Conservation (phyloP, 2,329 filamentous ascomycete species). For the Stemphylium beticola region DNA sequence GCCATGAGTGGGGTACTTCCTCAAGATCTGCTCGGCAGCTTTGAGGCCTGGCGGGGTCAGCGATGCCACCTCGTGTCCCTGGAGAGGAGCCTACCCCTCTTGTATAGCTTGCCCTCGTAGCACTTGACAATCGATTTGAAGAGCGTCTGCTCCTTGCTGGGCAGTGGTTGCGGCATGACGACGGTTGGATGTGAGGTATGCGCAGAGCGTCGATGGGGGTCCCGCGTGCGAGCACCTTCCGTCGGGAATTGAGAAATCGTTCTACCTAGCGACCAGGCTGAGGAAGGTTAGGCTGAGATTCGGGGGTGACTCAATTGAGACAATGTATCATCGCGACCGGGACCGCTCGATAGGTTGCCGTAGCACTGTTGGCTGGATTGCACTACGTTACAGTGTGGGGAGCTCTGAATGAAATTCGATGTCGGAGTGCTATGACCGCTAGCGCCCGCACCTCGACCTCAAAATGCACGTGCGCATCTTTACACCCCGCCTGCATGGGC, state of each 20-base stretch:
- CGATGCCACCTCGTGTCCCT: slow-evolving; percentile 9
- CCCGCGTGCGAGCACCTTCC: slow-evolving; percentile 18
- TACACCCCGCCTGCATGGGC: slow-evolving; percentile 2
- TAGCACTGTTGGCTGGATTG: slow-evolving; percentile 16
- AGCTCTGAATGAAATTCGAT: slow-evolving; percentile 43
- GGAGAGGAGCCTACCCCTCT: slow-evolving; percentile 65
- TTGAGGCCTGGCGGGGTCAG: slow-evolving; percentile 72
- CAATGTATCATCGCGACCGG: slow-evolving; percentile 19
- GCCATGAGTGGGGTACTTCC: slow-evolving; percentile 93
- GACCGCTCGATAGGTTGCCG: slow-evolving; percentile 6
- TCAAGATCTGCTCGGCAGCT: slow-evolving; percentile 93
- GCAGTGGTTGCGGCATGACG: slow-evolving; percentile 74
- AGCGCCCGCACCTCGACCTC: slow-evolving; percentile 11
- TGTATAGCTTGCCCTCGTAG: slow-evolving; percentile 99
- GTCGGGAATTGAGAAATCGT: slow-evolving; percentile 16
- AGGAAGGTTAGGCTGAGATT: neutral
- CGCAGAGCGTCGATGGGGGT: slow-evolving; percentile 14
- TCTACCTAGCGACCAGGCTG: slow-evolving; percentile 3
- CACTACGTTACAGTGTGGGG: slow-evolving; percentile 38
- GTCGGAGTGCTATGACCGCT: slow-evolving; percentile 33
- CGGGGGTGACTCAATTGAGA: slow-evolving; percentile 9
- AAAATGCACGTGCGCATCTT: slow-evolving; percentile 27
- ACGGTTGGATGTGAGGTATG: slow-evolving; percentile 16
- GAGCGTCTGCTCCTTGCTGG: slow-evolving; percentile 88
- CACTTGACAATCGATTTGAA: slow-evolving; percentile 94